Conservation (phyloP, 805 yeast genomes). For the Metschnikowia cubensis region DNA sequence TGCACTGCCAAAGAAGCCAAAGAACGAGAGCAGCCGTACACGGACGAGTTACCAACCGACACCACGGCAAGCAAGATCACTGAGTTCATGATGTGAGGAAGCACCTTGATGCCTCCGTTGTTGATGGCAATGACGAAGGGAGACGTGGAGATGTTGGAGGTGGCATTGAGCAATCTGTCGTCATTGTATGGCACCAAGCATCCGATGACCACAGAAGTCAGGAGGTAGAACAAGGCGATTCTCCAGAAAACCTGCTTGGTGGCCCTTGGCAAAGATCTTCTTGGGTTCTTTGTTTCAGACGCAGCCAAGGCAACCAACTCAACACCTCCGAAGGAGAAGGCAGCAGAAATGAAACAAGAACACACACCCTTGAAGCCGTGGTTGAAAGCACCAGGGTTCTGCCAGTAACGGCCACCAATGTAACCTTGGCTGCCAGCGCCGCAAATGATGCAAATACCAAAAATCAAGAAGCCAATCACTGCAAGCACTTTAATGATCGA, state of each 20-base stretch:
- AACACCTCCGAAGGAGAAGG: slow-evolving; percentile 60
- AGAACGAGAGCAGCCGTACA: slow-evolving; percentile 48
- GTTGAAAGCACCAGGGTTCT: slow-evolving; percentile 51
- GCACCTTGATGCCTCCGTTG: slow-evolving; percentile 24
- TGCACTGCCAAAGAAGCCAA: slow-evolving; percentile 59
- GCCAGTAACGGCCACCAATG: slow-evolving; percentile 51
- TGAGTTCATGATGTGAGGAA: slow-evolving; percentile 27
- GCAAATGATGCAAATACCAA: slow-evolving; percentile 34
- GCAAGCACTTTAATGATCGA: slow-evolving; percentile 26
- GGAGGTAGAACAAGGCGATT: slow-evolving; percentile 46
- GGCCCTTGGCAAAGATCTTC: slow-evolving; percentile 53
- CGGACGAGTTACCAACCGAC: slow-evolving; percentile 30
- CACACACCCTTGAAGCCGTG: slow-evolving; percentile 55
- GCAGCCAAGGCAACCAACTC: slow-evolving; percentile 59
- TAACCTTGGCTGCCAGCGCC: slow-evolving; percentile 45
- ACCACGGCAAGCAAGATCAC: slow-evolving; percentile 26
- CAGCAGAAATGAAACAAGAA: slow-evolving; percentile 51
- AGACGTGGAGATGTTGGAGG: slow-evolving; percentile 19
- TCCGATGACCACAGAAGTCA: slow-evolving; percentile 46
- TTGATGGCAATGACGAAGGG: slow-evolving; percentile 30
- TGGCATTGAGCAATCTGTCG: slow-evolving; percentile 21
- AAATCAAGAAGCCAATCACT: slow-evolving; percentile 24
- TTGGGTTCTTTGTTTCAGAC: slow-evolving; percentile 53
- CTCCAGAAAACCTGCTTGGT: slow-evolving; percentile 55
- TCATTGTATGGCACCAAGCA: slow-evolving; percentile 50